Base-by-base conservation (phyloP, 805 yeast species). In the Metschnikowia chrysomelidarum region DNA sequence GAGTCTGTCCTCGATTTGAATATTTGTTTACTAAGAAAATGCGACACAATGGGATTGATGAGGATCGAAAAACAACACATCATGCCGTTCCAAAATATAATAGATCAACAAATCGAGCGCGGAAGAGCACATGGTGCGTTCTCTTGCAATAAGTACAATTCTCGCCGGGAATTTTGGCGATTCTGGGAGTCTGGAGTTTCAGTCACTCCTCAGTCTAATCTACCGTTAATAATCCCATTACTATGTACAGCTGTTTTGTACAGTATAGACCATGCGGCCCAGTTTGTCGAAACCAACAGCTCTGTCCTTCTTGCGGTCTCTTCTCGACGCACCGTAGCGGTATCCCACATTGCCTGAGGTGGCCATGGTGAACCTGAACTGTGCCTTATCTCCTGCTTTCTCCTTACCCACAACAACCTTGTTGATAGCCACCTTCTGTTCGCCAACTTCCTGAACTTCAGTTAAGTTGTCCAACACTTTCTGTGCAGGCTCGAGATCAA, bases 291-390 rank as follows among this genome's bases (percentile, higher is more conserved):
- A 85, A 2, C 81, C 85, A 49, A 84, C 70, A 47, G 71, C 75
- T 62, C 98, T 79, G 58, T 87, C 82, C 56, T 81, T 85, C 75
- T 82, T 87, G 52, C 77, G 81, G 62, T 91, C 98, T 67, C 96
- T 86, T 47, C 81, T 73, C 13, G 87, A 76, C 25, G 88, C 86
- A 62, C 98, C 98, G 57, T 91, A 91, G 56, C 98, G 80, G 74
- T 67, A 78, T 32, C 98, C 98, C 35, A 88, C 93, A 37, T 77
- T 66, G 23, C 96, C 97, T 30, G 83, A 87, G 54, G 74, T 78
- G 28, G 87, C 82, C 44, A 80, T 74, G 14, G 83, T 80, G 62
- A 91, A 89, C 55, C 78, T 78, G 71, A 83, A 85, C 34, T 72
- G 72, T 34, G 75, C 62, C 54, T 80, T 76, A 52, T 88, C 96